Base-by-base conservation (phyloP, 306 rosid genomes). In the Fragaria ananassa region DNA sequence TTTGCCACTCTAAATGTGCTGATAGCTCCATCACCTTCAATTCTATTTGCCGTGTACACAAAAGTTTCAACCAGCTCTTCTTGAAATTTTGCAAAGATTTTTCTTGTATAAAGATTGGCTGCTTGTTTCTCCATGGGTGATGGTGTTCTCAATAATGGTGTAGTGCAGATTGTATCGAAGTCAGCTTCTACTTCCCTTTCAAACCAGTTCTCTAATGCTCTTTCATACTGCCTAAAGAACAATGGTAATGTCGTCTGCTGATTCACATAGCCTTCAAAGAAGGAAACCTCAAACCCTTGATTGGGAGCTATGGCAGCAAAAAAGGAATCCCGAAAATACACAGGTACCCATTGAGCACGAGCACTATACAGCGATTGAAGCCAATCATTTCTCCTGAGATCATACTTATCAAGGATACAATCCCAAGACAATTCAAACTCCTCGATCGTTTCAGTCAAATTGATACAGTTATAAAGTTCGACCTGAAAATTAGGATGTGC, bases 51-150 rank as follows among this genome's bases (percentile, higher is more conserved):
- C 53, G 96, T 93, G 72, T 93, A 93, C 70, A 84, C 97, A 79
- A 93, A 93, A 37, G 98, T 93, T 83, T 93, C 98, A 74, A 93
- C 98, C 68, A 93, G 90, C 83, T 93, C 98, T 70, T 93, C 98
- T 75, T 93, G 97, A 83, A 93, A 93, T 81, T 91, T 86, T 3
- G 90, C 79, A 84, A 93, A 93, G 68, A 93, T 76, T 76, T 85
- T 93, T 80, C 93, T 88, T 12, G 98, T 93, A 82, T 89, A 93
- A 58, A 88, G 96, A 85, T 85, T 82, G 68, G 98, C 97, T 70
- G 91, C 97, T 83, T 93, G 98, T 76, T 93, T 88, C 81, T 93
- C 98, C 98, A 93, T 93, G 45, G 98, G 98, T 37, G 98, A 93
- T 71, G 98, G 97, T 49, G 98, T 93, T 82, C 89, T 91, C 83